Evolutionary conservation across 1,139 yeast genomes (phyloP).

Genomic region (Candida smagusa): DNA sequence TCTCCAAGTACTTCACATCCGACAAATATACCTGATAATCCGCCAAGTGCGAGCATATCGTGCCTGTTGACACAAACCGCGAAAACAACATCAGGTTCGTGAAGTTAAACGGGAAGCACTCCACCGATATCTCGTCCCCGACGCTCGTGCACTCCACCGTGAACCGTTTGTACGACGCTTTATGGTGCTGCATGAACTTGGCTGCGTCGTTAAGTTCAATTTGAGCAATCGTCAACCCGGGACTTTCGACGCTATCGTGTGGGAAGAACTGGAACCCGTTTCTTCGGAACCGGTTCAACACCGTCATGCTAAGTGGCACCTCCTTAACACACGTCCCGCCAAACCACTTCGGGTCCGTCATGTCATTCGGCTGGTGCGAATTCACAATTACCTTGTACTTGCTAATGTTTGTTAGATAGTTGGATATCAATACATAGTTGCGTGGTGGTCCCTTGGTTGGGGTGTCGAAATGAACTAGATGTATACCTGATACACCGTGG

Average conservation of each 20-base stretch:
- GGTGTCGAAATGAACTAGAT: conserved; percentile 14
- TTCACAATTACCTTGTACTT: conserved; percentile 20
- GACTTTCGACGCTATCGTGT: conserved; percentile 14
- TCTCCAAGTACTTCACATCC: conserved; percentile 59
- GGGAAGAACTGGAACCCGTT: conserved; percentile 31
- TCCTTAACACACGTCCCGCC: conserved; percentile 7
- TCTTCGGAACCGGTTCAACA: conserved; percentile 14
- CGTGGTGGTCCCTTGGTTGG: conserved; percentile 7
- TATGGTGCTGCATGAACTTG: conserved; percentile 5
- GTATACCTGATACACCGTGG: conserved; percentile 28
- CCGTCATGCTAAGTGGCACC: background rate
- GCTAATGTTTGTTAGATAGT: conserved; percentile 14
- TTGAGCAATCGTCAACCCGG: conserved; percentile 3
- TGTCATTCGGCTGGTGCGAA: conserved; percentile 11
- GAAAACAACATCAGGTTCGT: conserved; percentile 58
- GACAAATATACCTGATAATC: conserved; percentile 32
- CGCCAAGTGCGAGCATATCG: conserved; percentile 32
- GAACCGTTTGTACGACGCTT: conserved; percentile 4
- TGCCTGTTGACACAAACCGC: conserved; percentile 45
- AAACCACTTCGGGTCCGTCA: conserved; percentile 23
- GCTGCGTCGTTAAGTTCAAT: conserved; percentile 1
- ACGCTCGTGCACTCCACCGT: background rate
- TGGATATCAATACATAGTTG: conserved; percentile 17
- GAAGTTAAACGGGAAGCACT: conserved; percentile 54
- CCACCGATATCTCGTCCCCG: conserved; percentile 21